phyloP scores from a whole-genome alignment of 768 basidiomycete species.

The Chalciporus piperatus region DNA sequence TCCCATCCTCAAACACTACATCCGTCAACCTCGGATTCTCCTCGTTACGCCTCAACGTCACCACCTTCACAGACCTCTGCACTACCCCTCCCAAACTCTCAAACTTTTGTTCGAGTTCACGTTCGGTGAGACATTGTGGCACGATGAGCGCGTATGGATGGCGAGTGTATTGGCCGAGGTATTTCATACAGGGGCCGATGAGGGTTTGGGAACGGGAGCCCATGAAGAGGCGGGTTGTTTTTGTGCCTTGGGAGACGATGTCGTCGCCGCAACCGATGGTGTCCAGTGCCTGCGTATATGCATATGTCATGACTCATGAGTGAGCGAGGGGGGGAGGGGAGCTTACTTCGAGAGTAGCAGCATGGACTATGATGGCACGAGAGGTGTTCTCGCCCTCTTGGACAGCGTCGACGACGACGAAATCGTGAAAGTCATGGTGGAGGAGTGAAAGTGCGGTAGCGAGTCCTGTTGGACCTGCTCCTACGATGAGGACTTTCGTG shows the following conservation, averaged over 20 bases:
- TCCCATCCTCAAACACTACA: conserved; percentile 47
- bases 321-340: neutral
- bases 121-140: conserved; percentile 46
- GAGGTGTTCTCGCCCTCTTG: conserved; percentile 34
- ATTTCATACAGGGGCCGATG: conserved; percentile 29
- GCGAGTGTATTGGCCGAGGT: conserved; percentile 39
- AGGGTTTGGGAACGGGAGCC: conserved; percentile 31
- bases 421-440: conserved; percentile 36
- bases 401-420: conserved; percentile 42
- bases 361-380: conserved; percentile 44
- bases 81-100: conserved; percentile 32
- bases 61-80: conserved; percentile 38
- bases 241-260: conserved; percentile 38
- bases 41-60: conserved; percentile 33
- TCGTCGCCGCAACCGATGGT: conserved; percentile 38
- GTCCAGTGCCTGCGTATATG: conserved; percentile 39
- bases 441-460: conserved; percentile 43
- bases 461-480: conserved; percentile 47
- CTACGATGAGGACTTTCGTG: conserved; percentile 46
- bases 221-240: conserved; percentile 23
- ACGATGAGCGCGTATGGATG: conserved; percentile 43
- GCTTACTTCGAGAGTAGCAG: conserved; percentile 47
- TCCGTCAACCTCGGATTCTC: conserved; percentile 30
- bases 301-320: conserved; percentile 11
- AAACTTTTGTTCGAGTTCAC: conserved; percentile 36